Base-by-base conservation (phyloP, 805 yeast genomes). In the Metschnikowia rubicola region DNA sequence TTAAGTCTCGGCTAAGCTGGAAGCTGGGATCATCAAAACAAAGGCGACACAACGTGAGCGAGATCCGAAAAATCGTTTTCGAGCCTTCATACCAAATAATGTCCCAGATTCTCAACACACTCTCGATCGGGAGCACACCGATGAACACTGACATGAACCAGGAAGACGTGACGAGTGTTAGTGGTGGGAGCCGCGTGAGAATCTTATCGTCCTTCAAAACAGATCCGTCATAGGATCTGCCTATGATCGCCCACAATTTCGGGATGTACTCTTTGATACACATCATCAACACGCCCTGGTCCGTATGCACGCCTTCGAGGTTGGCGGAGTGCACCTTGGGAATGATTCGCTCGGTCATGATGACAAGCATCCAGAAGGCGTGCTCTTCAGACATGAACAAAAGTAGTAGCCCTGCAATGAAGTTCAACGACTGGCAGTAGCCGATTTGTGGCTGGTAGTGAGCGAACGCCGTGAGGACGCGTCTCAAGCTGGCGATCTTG, bases 91-190 rank as follows among this genome's bases (percentile, higher is more conserved):
- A 89, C 73, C 95, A 91, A 41, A 92, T 68, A 52, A 95, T 88
- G 66, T 94, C 99, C 98, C 99, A 92, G 0, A 94, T 84, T 46
- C 98, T 71, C 37, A 94, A 70, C 8, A 89, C 85, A 0, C 95
- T 80, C 60, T 94, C 98, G 19, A 89, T 81, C 0, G 99, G 99
- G 26, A 94, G 66, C 0, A 85, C 81, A 0, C 96, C 96, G 32
- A 94, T 89, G 66, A 87, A 94, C n/a, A 88, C 79, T 58, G 97
- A 87, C 98, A 94, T 92, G 62, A 94, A 94, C 99, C 99, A 94
- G 45, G 96, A 83, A 0, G 97, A 92, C 0, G 98, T 94, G 55
- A 96, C 94, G 39, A 94, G 74, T 1, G 97, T 87, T 4, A 94
- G 78, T 2, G 97, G 96, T 1, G 99, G 98, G 37, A 91, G 68